These are phyloP conservation scores for Talaromyces sp. DNA, from an alignment of 2,329 filamentous ascomycete species.

Conservation along the genomic window DNA sequence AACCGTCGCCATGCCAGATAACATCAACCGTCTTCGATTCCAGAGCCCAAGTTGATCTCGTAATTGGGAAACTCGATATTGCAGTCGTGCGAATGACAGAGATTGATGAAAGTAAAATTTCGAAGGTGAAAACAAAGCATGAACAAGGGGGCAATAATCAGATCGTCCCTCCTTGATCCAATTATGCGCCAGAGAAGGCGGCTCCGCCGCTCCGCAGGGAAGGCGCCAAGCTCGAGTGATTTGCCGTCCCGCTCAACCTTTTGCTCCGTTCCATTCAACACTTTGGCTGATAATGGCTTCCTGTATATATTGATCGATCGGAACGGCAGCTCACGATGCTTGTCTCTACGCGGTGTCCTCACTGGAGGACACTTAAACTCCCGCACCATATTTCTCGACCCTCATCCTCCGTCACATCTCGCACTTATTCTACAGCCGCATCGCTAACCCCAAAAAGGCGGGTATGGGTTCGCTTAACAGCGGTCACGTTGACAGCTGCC, in stretches of 20 bases:
- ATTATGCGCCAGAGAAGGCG: neutral
- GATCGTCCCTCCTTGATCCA: neutral
- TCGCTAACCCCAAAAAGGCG: slow-evolving; percentile 24
- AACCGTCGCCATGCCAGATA: slow-evolving; percentile 17
- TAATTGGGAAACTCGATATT: neutral
- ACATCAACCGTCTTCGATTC: neutral
- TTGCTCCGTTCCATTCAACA: neutral
- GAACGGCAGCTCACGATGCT: slow-evolving; percentile 1
- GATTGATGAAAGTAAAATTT: neutral
- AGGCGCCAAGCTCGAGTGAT: slow-evolving; percentile 7
- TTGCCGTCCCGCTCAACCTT: neutral
- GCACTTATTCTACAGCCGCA: slow-evolving; percentile 25
- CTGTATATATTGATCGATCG: neutral
- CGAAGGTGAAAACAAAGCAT: neutral
- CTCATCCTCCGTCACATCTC: slow-evolving; percentile 10
- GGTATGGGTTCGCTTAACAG: slow-evolving; percentile 34
- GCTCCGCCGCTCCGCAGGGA: neutral
- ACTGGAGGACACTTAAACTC: slow-evolving; percentile 19
- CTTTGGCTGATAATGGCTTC: neutral
- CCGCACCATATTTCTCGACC: neutral
- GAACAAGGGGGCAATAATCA: neutral
- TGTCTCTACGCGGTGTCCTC: slow-evolving; percentile 22
- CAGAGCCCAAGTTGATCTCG: neutral
- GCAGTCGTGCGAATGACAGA: neutral
- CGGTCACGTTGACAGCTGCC: slow-evolving; percentile 35